phyloP scores from a whole-genome alignment of 345 rosid species.

The Arabis alpina region DNA sequence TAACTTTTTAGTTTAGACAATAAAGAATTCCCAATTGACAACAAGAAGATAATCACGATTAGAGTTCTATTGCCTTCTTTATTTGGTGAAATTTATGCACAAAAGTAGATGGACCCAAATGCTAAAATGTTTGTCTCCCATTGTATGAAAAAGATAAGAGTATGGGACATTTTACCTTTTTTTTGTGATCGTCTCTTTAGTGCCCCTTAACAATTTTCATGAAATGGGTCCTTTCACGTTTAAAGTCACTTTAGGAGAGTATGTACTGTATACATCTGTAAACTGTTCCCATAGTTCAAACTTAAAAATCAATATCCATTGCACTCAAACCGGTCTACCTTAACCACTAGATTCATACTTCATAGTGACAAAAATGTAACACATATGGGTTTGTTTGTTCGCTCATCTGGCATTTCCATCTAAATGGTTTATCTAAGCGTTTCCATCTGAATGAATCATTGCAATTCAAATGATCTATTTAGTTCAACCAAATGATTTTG shows the following conservation, averaged over 20 bases:
- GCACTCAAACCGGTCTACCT: no score
- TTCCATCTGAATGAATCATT: no score
- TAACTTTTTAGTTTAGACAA: conserved; percentile 8
- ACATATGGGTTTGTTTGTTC: no score
- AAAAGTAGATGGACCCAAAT: conserved; percentile 1
- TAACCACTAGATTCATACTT: no score
- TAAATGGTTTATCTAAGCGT: no score
- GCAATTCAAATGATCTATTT: no score
- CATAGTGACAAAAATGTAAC: no score
- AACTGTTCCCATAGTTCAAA: conserved; percentile 8
- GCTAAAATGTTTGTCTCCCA: conserved; percentile 7
- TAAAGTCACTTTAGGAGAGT: conserved; percentile 6
- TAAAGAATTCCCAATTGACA: not conserved
- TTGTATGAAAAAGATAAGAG: not conserved
- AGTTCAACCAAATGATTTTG: no score
- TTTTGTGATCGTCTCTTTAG: not conserved
- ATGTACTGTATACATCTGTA: conserved; percentile 14
- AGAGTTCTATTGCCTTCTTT: not conserved
- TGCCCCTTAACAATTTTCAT: not conserved
- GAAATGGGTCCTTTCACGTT: not conserved
- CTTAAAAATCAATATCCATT: conserved; percentile 10
- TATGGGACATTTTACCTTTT: not conserved
- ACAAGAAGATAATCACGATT: conserved; percentile 11
- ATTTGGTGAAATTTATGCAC: conserved; percentile 22
- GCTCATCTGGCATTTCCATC: no score